Evolutionary conservation across 805 yeast genomes (phyloP), one percentile per base, ranked within the genome.

Genomic region (Diddensiella santjacobensis): DNA sequence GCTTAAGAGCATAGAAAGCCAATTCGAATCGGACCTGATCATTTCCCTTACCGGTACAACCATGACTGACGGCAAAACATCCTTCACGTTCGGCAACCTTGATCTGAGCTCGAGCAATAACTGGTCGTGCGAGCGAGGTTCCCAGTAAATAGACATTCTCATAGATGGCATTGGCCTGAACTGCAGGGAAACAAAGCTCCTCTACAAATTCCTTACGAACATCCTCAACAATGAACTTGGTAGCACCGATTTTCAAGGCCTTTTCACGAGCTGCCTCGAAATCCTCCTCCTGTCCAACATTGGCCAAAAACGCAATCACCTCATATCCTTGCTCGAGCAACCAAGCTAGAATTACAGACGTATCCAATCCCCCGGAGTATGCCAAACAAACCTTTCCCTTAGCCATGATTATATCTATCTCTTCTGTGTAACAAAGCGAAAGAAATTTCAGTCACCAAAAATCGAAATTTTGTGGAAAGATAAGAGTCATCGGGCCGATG

Each of bases 31-130:
- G 85, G 58, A 93, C 97, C 75, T 93, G 99, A 72, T 93, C 99
- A 69, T 93, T 93, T 74, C 99, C 99, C 77, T 93, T 93, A 75
- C 99, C 99, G 59, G 99, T 93, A 75, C 99, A 93, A 56, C 99
- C 99, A 71, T 93, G 99, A 42, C 96, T 82, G 43, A 93, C 99
- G 46, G 98, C 98, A 62, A 91, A 89, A 78, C 99, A 93, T 57
- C 97, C 97, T 71, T 93, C 95, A 63, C 86, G 79, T 74, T 89
- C 95, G 54, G 99, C 99, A 56, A 88, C 97, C 64, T 85, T 79
- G 68, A 93, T 93, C 75, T 93, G 99, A 44, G 99, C 99, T 73
- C 90, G 83, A 49, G 99, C 96, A 70, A 93, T 93, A 49, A 91
- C 96, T 31, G 99, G 99, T 77, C 99, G 86, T 45, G 99, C 99